phyloP scores from a whole-genome alignment of 768 basidiomycete species.

The Lactarius indigo region DNA sequence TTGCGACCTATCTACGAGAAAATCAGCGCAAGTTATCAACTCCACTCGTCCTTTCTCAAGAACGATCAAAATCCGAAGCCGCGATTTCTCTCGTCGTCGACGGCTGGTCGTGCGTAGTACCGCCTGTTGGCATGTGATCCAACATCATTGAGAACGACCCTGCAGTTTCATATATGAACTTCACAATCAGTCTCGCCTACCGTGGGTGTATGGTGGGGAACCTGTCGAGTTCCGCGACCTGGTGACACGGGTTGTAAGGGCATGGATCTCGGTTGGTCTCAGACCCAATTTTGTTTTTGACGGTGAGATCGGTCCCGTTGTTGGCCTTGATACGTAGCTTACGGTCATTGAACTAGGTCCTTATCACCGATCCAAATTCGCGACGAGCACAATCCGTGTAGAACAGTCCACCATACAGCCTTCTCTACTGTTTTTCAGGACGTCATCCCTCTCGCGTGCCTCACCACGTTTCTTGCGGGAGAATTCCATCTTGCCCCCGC shows the following conservation, averaged over 20 bases:
- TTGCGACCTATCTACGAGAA: slow-evolving; percentile 50
- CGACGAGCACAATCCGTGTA: slow-evolving; percentile 58
- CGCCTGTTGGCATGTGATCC: slow-evolving; percentile 9
- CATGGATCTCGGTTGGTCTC: slow-evolving; percentile 68
- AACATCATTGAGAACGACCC: slow-evolving; percentile 8
- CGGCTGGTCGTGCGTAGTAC: slow-evolving; percentile 83
- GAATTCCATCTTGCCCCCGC: slow-evolving; percentile 70
- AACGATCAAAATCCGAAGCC: slow-evolving; percentile 8
- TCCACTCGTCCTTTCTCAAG: slow-evolving; percentile 33
- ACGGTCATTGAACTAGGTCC: slow-evolving; percentile 47
- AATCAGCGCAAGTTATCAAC: slow-evolving; percentile 40
- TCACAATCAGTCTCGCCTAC: slow-evolving; percentile 53
- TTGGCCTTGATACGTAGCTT: background rate
- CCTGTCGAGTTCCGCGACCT: slow-evolving; percentile 53
- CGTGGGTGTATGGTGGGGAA: slow-evolving; percentile 88
- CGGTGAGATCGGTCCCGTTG: slow-evolving; percentile 44
- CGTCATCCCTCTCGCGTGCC: slow-evolving; percentile 60
- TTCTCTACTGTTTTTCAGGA: slow-evolving; percentile 75
- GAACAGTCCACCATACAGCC: slow-evolving; percentile 56
- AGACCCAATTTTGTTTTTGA: slow-evolving; percentile 77
- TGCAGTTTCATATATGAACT: slow-evolving; percentile 73
- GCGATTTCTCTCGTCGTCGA: slow-evolving; percentile 64
- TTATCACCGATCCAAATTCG: slow-evolving; percentile 67
- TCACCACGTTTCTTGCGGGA: slow-evolving; percentile 67
- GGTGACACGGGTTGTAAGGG: slow-evolving; percentile 49